These are phyloP conservation scores for Phlyctochytrium bullatum DNA, from an alignment of 192 early-diverging fungal genomes.

Conservation along the genomic window DNA sequence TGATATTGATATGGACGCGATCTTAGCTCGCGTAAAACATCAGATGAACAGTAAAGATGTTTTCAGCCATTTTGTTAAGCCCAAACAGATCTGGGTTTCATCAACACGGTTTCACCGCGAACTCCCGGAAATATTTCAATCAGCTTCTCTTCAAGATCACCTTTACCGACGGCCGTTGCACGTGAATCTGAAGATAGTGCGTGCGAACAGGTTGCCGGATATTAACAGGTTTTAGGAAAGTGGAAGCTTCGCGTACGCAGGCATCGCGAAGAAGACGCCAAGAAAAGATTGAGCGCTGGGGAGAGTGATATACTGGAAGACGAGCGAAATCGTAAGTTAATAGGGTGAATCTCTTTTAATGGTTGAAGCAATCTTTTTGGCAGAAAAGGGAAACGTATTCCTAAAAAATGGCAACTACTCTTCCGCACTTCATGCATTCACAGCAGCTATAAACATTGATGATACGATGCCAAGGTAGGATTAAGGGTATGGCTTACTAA, in stretches of 20 bases:
- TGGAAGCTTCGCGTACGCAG: not conserved
- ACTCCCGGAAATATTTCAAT: slow-evolving; percentile 25
- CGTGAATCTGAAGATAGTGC: slow-evolving; percentile 59
- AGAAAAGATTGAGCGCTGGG: not conserved
- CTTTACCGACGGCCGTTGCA: slow-evolving; percentile 46
- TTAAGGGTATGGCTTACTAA: not conserved
- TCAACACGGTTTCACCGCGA: slow-evolving; percentile 18
- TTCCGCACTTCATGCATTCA: slow-evolving; percentile 71
- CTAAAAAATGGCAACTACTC: slow-evolving; percentile 61
- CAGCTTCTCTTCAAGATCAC: slow-evolving; percentile 42
- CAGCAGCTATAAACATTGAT: slow-evolving; percentile 64
- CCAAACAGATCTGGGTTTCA: slow-evolving; percentile 13
- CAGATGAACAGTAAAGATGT: slow-evolving; percentile 29
- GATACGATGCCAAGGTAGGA: slow-evolving; percentile 16
- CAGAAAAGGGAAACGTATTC: slow-evolving; percentile 67
- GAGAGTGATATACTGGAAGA: slow-evolving; percentile 7
- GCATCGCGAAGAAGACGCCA: not conserved
- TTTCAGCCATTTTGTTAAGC: slow-evolving; percentile 10
- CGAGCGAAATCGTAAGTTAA: slow-evolving; percentile 29
- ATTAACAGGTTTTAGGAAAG: slow-evolving; percentile 3
- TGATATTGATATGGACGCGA: slow-evolving; percentile 49
- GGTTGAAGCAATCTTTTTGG: slow-evolving; percentile 41
- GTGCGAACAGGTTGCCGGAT: slow-evolving; percentile 25
- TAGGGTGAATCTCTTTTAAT: not conserved
- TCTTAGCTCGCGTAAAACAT: slow-evolving; percentile 36